phyloP scores from a whole-genome alignment of 2,329 filamentous ascomycete species.

The Trichocomaceae sp. region DNA sequence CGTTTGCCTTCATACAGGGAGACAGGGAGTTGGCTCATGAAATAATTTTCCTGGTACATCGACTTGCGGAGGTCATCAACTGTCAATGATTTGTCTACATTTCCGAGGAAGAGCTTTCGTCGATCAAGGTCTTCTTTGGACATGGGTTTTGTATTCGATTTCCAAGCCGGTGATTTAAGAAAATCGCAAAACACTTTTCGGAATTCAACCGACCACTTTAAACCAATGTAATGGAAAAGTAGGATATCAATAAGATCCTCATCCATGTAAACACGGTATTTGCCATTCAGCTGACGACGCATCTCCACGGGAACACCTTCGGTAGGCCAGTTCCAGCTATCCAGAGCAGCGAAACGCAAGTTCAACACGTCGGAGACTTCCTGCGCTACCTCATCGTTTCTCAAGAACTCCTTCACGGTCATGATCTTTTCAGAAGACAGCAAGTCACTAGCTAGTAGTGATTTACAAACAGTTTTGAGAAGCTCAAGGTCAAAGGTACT shows the following conservation, averaged over 20 bases:
- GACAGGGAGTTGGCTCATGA: conserved; percentile 51
- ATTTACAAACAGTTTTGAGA: conserved; percentile 43
- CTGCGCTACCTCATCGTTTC: conserved; percentile 43
- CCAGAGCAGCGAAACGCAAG: conserved; percentile 47
- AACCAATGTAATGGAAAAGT: conserved; percentile 49
- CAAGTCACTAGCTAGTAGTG: conserved; percentile 46
- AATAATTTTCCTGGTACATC: conserved; percentile 43
- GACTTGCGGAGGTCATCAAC: conserved; percentile 30
- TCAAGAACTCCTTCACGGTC: conserved; percentile 47
- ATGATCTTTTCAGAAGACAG: conserved; percentile 47
- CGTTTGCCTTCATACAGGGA: conserved; percentile 32
- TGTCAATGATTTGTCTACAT: background rate
- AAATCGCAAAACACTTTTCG: conserved; percentile 36
- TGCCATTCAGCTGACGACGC: conserved; percentile 50
- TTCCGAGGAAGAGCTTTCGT: conserved; percentile 42
- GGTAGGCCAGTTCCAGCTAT: conserved; percentile 48
- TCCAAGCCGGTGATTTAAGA: conserved; percentile 39
- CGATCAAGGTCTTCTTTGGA: conserved; percentile 36
- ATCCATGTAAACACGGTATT: conserved; percentile 55
- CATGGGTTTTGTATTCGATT: conserved; percentile 26
- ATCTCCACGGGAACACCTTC: conserved; percentile 43
- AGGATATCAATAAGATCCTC: conserved; percentile 53
- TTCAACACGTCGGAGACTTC: conserved; percentile 54
- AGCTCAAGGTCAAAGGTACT: conserved; percentile 35
- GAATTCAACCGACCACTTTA: conserved; percentile 46